Conservation (phyloP, 192 early-diverging fungal species). For the Blastocladiella britannica region DNA sequence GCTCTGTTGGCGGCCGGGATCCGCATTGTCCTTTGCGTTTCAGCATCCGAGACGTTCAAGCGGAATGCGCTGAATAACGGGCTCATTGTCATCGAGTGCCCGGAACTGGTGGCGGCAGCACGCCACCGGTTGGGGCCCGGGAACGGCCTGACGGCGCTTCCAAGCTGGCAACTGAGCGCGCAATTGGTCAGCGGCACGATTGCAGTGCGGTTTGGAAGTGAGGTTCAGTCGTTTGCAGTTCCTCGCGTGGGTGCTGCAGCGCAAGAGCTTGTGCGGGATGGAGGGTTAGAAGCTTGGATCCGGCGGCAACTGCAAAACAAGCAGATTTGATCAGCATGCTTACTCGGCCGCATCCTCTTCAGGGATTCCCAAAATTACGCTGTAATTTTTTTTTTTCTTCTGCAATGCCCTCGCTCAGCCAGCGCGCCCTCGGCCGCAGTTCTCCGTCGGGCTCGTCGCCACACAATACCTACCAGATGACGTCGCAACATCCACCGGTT, state of each 20-base stretch:
- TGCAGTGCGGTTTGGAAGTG: conserved; percentile 9
- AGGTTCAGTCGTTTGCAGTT: conserved; percentile 23
- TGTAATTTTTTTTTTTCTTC: too few relatives aligned
- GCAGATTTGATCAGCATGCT: too few relatives aligned
- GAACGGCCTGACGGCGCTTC: conserved; percentile 47
- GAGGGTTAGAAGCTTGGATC: conserved; percentile 84
- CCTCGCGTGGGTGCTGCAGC: conserved; percentile 64
- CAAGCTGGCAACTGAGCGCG: conserved; percentile 47
- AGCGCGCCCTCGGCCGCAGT: too few relatives aligned
- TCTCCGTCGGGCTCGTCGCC: too few relatives aligned
- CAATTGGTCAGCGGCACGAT: conserved; percentile 41
- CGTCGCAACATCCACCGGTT: too few relatives aligned
- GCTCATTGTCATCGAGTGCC: conserved; percentile 70
- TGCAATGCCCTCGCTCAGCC: too few relatives aligned
- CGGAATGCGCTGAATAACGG: conserved; percentile 98
- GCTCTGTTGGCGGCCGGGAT: conserved; percentile 73
- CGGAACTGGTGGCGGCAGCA: conserved; percentile 56
- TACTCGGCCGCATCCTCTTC: too few relatives aligned
- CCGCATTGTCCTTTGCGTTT: conserved; percentile 67
- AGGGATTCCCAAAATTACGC: too few relatives aligned
- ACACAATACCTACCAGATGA: too few relatives aligned
- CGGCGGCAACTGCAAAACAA: not conserved
- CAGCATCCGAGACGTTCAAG: conserved; percentile 95
- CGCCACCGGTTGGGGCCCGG: conserved; percentile 20
- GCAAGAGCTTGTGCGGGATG: conserved; percentile 89